Evolutionary conservation across 371 early-diverging fungal genomes (phyloP), one percentile per base, ranked within the genome.

Genomic region (Fennellomyces sp.): DNA sequence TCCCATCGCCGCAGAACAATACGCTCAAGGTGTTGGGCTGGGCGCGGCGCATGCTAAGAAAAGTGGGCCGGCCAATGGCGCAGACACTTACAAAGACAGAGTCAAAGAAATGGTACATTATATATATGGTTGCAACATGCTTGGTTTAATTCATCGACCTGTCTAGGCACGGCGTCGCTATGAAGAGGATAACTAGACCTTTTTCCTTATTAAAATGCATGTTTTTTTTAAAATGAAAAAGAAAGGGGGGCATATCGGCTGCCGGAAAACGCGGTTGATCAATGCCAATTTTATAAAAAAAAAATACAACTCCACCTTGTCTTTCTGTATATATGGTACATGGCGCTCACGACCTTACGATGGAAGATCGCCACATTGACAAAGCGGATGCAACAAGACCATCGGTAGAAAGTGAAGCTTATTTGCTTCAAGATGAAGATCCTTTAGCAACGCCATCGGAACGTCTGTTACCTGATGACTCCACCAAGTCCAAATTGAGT

Each of bases 1-100:
- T 31, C 79, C 79, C 10, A 67, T 78, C 13, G 68, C 67, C 19
- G 75, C 79, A 23, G 71, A 78, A 35, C 67, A 65, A 23, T 75
- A 75, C 57, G 65, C 66, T n/a, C 69, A 75, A 56, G 61, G 64
- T 23, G 73, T 69, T 15, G 79, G 75, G 15, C 61, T 75, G 8
- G 75, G 75, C 23, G 27, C 72, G 21, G 61, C 61, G 7, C 48
- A 57, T 55, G 60, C 61, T 4, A 65, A 65, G 21, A 36, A 36
- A 33, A 38, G 27, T 2, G n/a, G 19, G 8, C 26, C 55, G 8
- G 15, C 52, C 23, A 55, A 45, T 25, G 45, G 48, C 10, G 17
- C 27, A 26, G 65, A 65, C 28, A 56, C 50, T 7, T 65, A 65
- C 29, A 60, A 60, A 26, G 65, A 65, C 17, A 33, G 52, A 52